Base-by-base conservation (phyloP, 1,139 yeast genomes). In the Pichia sp. region DNA sequence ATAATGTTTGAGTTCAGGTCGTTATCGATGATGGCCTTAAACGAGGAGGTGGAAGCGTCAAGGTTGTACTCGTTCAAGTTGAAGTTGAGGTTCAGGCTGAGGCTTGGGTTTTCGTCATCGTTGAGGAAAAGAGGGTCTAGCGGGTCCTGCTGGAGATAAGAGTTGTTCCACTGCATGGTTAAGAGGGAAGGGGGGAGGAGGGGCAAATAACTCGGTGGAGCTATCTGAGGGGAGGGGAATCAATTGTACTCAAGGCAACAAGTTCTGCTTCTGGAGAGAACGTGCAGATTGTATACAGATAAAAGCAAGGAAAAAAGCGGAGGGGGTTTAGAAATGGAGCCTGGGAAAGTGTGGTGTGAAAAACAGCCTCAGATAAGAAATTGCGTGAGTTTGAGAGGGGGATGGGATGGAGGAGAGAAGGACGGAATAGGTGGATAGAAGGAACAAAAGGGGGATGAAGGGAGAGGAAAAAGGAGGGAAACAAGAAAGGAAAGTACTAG, bases 141-240 rank as follows among this genome's bases (percentile, higher is more conserved):
- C 3, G 54, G 43, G 16, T 52, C 52, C 26, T 30, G 44, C 15
- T 6, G 29, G 29, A 26, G 34, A 8, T 23, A 43, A 4, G 36
- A 29, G 16, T 41, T 49, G 32, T 48, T 15, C 54, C 52, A 52
- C 31, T 47, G 52, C 54, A 52, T 52, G 8, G 8, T 31, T 29
- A 8, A 7, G 31, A 13, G 8, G 15, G 42, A 7, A 30, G 31
- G 45, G 4, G 8, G 15, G 19, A 16, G 6, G 34, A 19, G 31
- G 29, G 29, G n/a, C n/a, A 19, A 19, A 19, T 19, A 19, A 19
- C 23, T 19, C 23, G 23, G 23, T 19, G 23, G 23, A 19, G 23
- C 23, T 19, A 19, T 19, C 3, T 19, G 23, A 19, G n/a, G 23
- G 8, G 34, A 19, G 31, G 6, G 29, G 36, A 19, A 13, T 34